Conservation (phyloP, 2,329 filamentous ascomycete genomes). For the Stachybotrys chartarum region DNA sequence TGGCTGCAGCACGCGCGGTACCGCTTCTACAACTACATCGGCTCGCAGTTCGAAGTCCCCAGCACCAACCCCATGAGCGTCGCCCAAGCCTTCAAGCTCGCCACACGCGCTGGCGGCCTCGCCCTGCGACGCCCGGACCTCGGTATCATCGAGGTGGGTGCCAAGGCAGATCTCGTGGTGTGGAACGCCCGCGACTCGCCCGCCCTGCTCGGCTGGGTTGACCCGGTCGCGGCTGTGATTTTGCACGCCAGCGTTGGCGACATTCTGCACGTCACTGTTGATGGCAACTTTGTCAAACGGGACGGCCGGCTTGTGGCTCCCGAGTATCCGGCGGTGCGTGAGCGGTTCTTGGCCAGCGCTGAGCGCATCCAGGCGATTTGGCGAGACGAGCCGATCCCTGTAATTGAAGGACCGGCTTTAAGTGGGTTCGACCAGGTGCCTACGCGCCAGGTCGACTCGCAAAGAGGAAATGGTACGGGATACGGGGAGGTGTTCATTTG, state of each 20-base stretch:
- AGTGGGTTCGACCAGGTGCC: background rate
- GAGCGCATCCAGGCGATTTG: conserved; percentile 20
- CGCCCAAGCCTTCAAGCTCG: conserved; percentile 47
- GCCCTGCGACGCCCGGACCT: conserved; percentile 44
- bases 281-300: conserved; percentile 40
- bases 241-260: conserved; percentile 47
- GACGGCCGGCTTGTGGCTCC: conserved; percentile 27
- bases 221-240: conserved; percentile 49
- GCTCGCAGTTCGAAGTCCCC: conserved; percentile 35
- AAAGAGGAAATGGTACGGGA: background rate
- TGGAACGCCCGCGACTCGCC: conserved; percentile 41
- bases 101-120: conserved; percentile 43
- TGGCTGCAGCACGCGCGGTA: conserved; percentile 42
- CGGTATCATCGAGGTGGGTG: conserved; percentile 38
- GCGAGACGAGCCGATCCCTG: conserved; percentile 15
- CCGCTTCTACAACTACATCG: conserved; percentile 27
- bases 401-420: conserved; percentile 15
- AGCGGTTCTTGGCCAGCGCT: conserved; percentile 25
- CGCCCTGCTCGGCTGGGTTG: conserved; percentile 43
- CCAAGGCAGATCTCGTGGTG: conserved; percentile 47
- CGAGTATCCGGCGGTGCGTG: conserved; percentile 18
- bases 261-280: conserved; percentile 41
- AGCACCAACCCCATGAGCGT: conserved; percentile 42
- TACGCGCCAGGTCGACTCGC: background rate
- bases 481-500: background rate